Percentiles rank a stretch among this genome's conserved stretches.
phyloP scores from a whole-genome alignment of 192 early-diverging fungal species.

The Entophlyctis luteolus region DNA sequence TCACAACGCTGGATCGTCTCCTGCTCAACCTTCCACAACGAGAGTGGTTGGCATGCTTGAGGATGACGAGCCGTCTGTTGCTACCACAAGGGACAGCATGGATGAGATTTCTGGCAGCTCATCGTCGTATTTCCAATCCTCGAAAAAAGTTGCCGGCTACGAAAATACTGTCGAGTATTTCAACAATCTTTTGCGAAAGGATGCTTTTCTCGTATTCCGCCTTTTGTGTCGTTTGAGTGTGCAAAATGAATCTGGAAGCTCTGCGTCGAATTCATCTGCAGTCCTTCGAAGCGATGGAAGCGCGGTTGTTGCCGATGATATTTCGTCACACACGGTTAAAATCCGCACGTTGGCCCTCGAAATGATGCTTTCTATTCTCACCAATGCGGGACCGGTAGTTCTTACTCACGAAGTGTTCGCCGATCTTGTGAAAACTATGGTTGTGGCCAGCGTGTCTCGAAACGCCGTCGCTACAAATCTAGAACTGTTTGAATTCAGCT shows the following conservation, averaged over 20 bases:
- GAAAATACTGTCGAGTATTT: constrained; percentile 52
- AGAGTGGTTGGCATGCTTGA: constrained; percentile 19
- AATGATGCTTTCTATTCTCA: constrained; percentile 52
- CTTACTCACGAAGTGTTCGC: constrained; percentile 44
- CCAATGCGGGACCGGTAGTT: constrained; percentile 48
- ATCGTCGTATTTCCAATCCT: background rate
- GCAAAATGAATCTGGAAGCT: constrained; percentile 31
- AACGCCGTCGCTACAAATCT: constrained; percentile 57
- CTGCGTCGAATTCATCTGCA: constrained; percentile 23
- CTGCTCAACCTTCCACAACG: background rate
- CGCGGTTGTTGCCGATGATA: constrained; percentile 34
- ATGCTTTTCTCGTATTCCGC: constrained; percentile 50
- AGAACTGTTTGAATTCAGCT: constrained; percentile 53
- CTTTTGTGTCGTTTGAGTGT: constrained; percentile 51
- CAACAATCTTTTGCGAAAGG: constrained; percentile 48
- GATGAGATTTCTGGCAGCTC: background rate
- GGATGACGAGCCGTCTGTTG: constrained; percentile 7
- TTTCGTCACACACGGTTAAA: constrained; percentile 26
- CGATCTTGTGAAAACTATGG: constrained; percentile 34
- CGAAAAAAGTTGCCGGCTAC: constrained; percentile 19
- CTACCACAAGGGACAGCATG: background rate
- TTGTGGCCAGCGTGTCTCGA: constrained; percentile 49
- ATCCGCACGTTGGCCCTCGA: constrained; percentile 52
- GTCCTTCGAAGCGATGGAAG: constrained; percentile 27
- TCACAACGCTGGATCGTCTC: background rate